phyloP scores from a whole-genome alignment of 208 protist genomes.

The Kentomonas sorsogonicus region DNA sequence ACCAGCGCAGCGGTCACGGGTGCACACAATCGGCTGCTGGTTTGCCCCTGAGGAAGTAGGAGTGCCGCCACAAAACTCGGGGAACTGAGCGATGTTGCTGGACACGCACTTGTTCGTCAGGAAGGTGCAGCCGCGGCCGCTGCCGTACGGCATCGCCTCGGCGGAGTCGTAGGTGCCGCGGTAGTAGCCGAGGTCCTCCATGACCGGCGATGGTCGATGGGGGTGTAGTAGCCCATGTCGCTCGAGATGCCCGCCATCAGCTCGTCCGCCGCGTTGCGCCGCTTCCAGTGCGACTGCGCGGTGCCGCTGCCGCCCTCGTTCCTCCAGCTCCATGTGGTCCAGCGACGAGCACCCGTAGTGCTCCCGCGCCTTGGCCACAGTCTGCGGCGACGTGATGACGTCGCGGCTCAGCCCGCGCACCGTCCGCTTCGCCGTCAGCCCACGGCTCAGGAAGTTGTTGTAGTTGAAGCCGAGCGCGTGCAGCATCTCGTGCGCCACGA shows the following conservation, averaged over 20 bases:
- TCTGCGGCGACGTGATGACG: conserved; percentile 10
- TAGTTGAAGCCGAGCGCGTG: conserved; percentile 82
- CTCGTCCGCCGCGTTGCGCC: conserved; percentile 74
- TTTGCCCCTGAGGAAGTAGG: too few species aligned
- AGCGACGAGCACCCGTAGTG: conserved; percentile 68
- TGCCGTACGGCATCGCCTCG: conserved; percentile 68
- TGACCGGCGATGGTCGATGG: conserved; percentile 74
- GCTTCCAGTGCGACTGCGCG: conserved; percentile 80
- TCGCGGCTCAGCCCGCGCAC: conserved; percentile 37
- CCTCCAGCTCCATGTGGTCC: conserved; percentile 70
- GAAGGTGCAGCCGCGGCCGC: conserved; percentile 51
- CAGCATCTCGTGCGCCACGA: conserved; percentile 68
- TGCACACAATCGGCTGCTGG: conserved; percentile 33
- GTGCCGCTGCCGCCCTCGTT: conserved; percentile 42
- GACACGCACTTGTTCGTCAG: conserved; percentile 34
- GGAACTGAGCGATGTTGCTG: conserved; percentile 22
- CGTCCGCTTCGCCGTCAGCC: not conserved
- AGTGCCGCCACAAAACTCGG: conserved; percentile 45
- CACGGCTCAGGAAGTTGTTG: conserved; percentile 5
- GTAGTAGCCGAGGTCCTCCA: conserved; percentile 84
- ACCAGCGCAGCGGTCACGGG: conserved; percentile 15
- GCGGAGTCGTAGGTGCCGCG: conserved; percentile 51
- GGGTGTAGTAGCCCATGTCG: conserved; percentile 37
- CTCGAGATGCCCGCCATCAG: conserved; percentile 60
- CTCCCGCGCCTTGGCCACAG: conserved; percentile 13